A percentile compares a stretch with the other conserved stretches of the same genome.
Conservation (phyloP, 306 rosid species). For the Acacia crassicarpa region DNA sequence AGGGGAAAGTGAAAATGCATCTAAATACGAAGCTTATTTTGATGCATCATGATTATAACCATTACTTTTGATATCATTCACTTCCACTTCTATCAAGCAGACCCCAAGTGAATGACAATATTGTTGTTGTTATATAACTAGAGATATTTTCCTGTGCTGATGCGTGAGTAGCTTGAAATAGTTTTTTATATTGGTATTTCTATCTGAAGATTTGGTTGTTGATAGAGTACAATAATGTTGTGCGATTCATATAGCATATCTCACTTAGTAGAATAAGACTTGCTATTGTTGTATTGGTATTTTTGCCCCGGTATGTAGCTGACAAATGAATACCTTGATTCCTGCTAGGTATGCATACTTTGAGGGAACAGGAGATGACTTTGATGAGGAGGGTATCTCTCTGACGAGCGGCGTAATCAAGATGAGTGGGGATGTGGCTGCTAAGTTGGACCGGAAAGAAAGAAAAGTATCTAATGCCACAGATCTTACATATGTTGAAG, state of each 20-base stretch:
- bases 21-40: not conserved
- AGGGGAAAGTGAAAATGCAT: not conserved
- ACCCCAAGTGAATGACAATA: not conserved
- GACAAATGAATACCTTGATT: slow-evolving; percentile 9
- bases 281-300: not conserved
- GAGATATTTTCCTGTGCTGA: not conserved
- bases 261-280: too few relatives aligned
- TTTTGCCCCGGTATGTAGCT: not conserved
- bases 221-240: too few relatives aligned
- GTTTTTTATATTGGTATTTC: not conserved
- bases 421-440: slow-evolving; percentile 52
- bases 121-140: not conserved
- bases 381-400: slow-evolving; percentile 88
- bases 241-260: too few relatives aligned
- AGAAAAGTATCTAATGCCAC: slow-evolving; percentile 49
- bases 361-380: slow-evolving; percentile 79
- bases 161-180: not conserved
- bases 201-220: too few relatives aligned
- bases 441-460: slow-evolving; percentile 51
- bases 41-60: not conserved
- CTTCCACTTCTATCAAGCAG: not conserved
- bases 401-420: slow-evolving; percentile 59
- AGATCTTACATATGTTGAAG: slow-evolving; percentile 61
- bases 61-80: not conserved
- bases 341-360: slow-evolving; percentile 74